Base-by-base conservation (phyloP, 257 asterid species). In the Capsicum chinense region DNA sequence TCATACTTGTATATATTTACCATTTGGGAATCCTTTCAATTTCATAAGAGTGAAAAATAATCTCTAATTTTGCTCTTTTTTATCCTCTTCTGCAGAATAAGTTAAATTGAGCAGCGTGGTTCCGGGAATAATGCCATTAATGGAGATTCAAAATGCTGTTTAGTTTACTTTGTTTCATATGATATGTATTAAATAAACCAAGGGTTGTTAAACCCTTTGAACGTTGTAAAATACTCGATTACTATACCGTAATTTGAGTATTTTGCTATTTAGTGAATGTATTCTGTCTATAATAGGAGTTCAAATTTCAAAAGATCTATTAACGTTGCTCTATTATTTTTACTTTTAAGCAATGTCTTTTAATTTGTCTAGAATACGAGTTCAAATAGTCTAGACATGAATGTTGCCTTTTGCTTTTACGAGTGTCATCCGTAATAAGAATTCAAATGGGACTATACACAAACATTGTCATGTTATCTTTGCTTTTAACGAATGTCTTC, bases 191-290 rank as follows among this genome's bases (percentile, higher is more conserved):
- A 39, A 68, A 37, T 68, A 68, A 68, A 68, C 26, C 13, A 37
- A 37, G 78, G 78, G 78, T 68, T 37, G 52, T 68, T 3, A 68
- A 68, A 37, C 54, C 76, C 54, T 37, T 68, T 39, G 52, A 68
- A 68, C 42, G 52, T 68, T 68, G 26, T 68, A 37, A 37, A 15
- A 10, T 68, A 68, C 52, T 68, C 78, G 37, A 68, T 68, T 39
- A 68, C 50, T 37, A 68, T 15, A 26, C 9, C 3, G 44, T 68
- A 68, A 68, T 68, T 68, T 39, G 78, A 37, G 54, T 68, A 66
- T 68, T 44, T 68, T 37, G 16, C 14, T 66, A 47, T 66, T 33
- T 17, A 21, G n/a, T 35, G 11, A 60, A 60, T 60, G 67, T 60
- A 21, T 60, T 60, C 6, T n/a, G 26, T 60, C 19, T 60, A 60